Conservation (phyloP, 306 rosid species). For the Vigna radiata region DNA sequence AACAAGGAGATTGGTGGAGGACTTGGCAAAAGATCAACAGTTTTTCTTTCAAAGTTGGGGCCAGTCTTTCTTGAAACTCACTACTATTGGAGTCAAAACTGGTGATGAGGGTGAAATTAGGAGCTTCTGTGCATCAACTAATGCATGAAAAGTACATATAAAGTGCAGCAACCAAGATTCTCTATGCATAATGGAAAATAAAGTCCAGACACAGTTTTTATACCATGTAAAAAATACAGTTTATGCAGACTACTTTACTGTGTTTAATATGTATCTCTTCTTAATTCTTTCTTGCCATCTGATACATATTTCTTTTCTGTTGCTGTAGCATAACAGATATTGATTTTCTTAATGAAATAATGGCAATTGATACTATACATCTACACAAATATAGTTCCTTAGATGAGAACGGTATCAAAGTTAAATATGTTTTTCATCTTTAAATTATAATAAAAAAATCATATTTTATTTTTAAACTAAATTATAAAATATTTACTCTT, state of each 20-base stretch:
- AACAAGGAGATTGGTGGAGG: conserved; percentile 57
- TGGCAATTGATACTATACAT: not conserved
- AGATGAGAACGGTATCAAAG: too few species aligned
- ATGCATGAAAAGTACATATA: conserved; percentile 8
- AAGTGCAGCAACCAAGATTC: not conserved
- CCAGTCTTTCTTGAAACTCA: conserved; percentile 49
- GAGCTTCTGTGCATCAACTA: conserved; percentile 54
- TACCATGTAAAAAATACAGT: conserved; percentile 1
- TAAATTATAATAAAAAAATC: too few species aligned
- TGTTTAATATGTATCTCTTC: not conserved
- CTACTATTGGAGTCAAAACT: conserved; percentile 45
- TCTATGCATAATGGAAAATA: conserved; percentile 16
- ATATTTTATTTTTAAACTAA: too few species aligned
- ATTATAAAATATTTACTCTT: too few species aligned
- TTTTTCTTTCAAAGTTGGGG: conserved; percentile 70
- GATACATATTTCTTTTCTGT: conserved; percentile 19
- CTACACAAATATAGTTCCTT: not conserved
- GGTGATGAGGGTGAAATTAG: conserved; percentile 61
- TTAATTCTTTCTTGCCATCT: not conserved
- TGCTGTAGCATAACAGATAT: conserved; percentile 8
- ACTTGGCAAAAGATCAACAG: conserved; percentile 65
- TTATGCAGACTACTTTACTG: not conserved
- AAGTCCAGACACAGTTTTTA: not conserved
- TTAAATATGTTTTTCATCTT: too few species aligned
- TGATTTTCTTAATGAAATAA: conserved; percentile 1